Evolutionary conservation across 2,329 filamentous ascomycete genomes (phyloP).

Genomic region (Calonectria naviculata): DNA sequence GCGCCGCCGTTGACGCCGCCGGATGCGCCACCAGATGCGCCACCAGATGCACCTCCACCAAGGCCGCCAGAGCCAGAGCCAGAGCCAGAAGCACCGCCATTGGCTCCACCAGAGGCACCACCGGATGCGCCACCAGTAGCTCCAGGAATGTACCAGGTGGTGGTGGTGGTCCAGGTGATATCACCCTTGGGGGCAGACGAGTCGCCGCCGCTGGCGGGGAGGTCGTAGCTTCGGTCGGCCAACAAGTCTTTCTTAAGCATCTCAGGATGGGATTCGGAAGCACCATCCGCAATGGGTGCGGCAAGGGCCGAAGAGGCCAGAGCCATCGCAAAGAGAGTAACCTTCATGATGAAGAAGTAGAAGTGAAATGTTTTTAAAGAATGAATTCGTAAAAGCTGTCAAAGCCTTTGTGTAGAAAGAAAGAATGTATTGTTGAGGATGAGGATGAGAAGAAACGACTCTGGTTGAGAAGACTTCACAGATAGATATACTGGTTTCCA

Average conservation of each 20-base stretch:
- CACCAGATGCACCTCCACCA: not conserved
- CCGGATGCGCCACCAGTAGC: not conserved
- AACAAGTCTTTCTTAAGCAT: not conserved
- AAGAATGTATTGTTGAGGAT: not conserved
- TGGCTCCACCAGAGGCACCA: not conserved
- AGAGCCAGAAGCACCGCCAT: no score
- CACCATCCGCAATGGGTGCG: not conserved
- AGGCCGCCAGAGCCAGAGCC: not conserved
- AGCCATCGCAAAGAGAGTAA: not conserved
- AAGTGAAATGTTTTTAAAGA: not conserved
- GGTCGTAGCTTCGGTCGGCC: not conserved
- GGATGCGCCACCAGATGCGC: not conserved
- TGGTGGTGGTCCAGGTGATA: not conserved
- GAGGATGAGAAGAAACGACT: not conserved
- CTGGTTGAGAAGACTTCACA: not conserved
- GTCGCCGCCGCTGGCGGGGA: not conserved
- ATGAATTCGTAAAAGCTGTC: not conserved
- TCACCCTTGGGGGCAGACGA: not conserved
- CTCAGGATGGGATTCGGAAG: not conserved
- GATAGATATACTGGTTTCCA: not conserved
- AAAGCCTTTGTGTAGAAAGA: not conserved
- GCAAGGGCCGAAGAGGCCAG: not conserved
- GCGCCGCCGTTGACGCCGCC: not conserved
- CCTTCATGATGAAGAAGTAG: not conserved
- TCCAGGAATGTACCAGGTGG: not conserved